Evolutionary conservation across 176 grass and related monocot genomes (phyloP).

Genomic region (Typha latifolia): DNA sequence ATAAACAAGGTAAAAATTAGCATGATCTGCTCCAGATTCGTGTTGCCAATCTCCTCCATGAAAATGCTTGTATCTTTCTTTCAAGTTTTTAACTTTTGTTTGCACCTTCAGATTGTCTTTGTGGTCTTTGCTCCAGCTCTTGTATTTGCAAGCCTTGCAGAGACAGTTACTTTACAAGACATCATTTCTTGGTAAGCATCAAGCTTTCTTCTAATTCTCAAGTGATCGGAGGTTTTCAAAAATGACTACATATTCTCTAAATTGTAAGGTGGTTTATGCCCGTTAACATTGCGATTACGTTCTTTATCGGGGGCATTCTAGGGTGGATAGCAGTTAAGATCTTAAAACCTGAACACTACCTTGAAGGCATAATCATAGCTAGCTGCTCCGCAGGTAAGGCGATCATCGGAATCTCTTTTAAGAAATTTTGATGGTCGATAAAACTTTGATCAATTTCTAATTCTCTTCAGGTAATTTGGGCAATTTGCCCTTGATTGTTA

Average conservation of each 20-base stretch:
- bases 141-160: conserved; percentile 42
- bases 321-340: conserved; percentile 36
- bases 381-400: conserved; percentile 44
- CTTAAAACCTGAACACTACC: conserved; percentile 21
- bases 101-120: conserved; percentile 22
- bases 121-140: conserved; percentile 42
- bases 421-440: not conserved
- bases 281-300: conserved; percentile 42
- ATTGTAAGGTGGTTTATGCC: conserved; percentile 59
- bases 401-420: not conserved
- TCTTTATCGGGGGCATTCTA: conserved; percentile 30
- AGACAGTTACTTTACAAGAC: conserved; percentile 49
- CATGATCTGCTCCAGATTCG: not conserved
- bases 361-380: conserved; percentile 37
- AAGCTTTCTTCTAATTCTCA: not conserved
- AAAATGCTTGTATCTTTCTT: not conserved
- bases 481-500: conserved; percentile 43
- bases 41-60: not conserved
- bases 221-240: not conserved
- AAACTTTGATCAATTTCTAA: not conserved
- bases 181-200: conserved; percentile 47
- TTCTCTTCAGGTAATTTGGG: conserved; percentile 42
- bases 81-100: not conserved
- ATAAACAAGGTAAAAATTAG: conserved; percentile 40
- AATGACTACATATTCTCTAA: not conserved